Evolutionary conservation across 768 basidiomycete species (phyloP).

Genomic region (Amanita molliuscula): DNA sequence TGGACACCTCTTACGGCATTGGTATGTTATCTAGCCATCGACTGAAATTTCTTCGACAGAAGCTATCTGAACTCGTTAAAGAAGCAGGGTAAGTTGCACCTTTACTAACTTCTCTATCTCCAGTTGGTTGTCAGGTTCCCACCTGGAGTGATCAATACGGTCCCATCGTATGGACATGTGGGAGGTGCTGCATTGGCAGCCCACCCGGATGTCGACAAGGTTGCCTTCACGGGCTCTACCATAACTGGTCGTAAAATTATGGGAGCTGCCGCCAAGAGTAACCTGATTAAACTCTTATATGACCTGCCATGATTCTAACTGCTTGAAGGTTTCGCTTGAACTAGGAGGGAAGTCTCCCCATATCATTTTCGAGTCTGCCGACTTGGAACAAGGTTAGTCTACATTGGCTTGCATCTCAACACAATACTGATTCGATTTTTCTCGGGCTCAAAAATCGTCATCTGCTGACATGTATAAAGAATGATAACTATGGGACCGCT

Average conservation of each 20-base stretch:
- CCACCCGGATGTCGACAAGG: constrained; percentile 84
- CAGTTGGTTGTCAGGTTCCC: constrained; percentile 51
- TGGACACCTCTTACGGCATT: constrained; percentile 77
- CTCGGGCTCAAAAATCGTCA: no score
- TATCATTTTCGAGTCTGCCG: constrained; percentile 83
- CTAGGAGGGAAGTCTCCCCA: constrained; percentile 91
- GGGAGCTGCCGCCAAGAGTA: constrained; percentile 87
- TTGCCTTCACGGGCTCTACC: constrained; percentile 94
- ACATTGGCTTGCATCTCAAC: neutral
- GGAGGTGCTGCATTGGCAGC: constrained; percentile 80
- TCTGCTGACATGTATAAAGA: neutral
- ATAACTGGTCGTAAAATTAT: constrained; percentile 83
- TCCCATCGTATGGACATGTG: constrained; percentile 71
- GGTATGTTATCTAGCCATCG: constrained; percentile 24
- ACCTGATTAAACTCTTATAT: constrained; percentile 30
- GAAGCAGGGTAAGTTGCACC: constrained; percentile 65
- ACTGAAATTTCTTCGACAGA: constrained; percentile 27
- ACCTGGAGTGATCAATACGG: constrained; percentile 82
- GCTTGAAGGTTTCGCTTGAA: constrained; percentile 69
- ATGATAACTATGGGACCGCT: neutral
- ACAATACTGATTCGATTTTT: no score
- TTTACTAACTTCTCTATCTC: constrained; percentile 8
- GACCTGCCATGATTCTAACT: neutral
- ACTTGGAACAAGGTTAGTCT: constrained; percentile 69
- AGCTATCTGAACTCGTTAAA: constrained; percentile 70